Base-by-base conservation (phyloP, 2,329 filamentous ascomycete genomes). In the Meredithiella fracta region DNA sequence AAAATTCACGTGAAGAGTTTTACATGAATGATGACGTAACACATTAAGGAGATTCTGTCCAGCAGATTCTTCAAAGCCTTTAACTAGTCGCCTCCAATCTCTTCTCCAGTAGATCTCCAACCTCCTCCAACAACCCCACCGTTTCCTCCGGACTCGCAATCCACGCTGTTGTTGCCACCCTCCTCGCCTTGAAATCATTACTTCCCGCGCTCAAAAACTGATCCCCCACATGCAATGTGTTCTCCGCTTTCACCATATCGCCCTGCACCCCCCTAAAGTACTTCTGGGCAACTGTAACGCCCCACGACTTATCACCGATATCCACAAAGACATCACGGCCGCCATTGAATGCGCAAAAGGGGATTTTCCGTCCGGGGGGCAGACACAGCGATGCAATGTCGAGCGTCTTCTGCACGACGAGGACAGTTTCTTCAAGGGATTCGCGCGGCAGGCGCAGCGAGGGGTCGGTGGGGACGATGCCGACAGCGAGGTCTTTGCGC, bases 291-390 rank as follows among this genome's bases (percentile, higher is more conserved):
- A 90, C 88, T 34, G 86, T 77, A 2, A 98, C 92, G 61, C 92
- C 92, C 85, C 90, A 94, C 54, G 84, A 89, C 71, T 98, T 98
- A 71, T 98, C 92, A 56, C 92, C 92, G 64, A 98, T 96, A 67
- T 98, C 92, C 55, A 98, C 90, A 69, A 98, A 98, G 44, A 97
- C 89, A 67, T 98, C 92, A 60, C 92, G 91, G 9, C 92, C 92
- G 55, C 91, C 92, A 67, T 98, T 98, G 73, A 98, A 98, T 22
- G 92, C 92, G 66, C 92, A 98, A 65, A 97, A 98, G 0, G 92
- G 92, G 31, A 98, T 58, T n/a, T 59, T 54, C 42, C 61, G 61
- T 42, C 62, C 64, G 5, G 62, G 61, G 1, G 64, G 63, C 22
- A 64, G 66, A 9, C 68, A 67, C 63, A 61, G 76, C 67, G 84